Evolutionary conservation across 371 early-diverging fungal genomes (phyloP), one percentile per base, ranked within the genome.

Genomic region (Mortierella sp.): DNA sequence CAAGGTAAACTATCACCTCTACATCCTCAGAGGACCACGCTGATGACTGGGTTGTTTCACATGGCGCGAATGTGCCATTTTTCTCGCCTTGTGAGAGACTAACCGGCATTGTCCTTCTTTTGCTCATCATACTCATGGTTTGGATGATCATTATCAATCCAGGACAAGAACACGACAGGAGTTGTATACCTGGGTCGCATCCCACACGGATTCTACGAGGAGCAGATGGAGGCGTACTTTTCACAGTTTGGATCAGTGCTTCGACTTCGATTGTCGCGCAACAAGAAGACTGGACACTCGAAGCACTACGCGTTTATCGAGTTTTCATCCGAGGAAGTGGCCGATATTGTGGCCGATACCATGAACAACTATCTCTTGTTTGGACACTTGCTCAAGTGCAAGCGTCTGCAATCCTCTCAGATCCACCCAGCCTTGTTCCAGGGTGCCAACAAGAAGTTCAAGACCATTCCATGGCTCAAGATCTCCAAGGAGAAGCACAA

Each of bases 171-270:
- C 25, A 64, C 79, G 22, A 73, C 80, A 25, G 95, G 96, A 58
- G 93, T 93, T 17, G 79, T 96, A 16, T 96, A 93, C 71, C 77
- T 98, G 46, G 94, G 95, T 39, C 90, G 93, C 55, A 91, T 98
- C 55, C 98, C 98, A 7, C 94, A 95, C 62, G 96, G 96, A n/a
- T 97, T 98, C 80, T 93, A 96, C 80, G 98, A 98, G 78, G 79
- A 88, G 17, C 90, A 95, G 76, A 95, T 98, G 94, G 64, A 76
- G 53, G 81, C 79, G 0, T 98, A 98, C 82, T 98, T 98, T 82
- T 68, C 82, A 25, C 97, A 98, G 77, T 98, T 98, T 78, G 98
- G 98, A 39, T 83, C 84, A 0, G 90, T 98, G 12, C 80, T 83
- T n/a, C 82, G 87, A 3, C 82, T 97, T 54, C 86, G 94, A 53